Evolutionary conservation across 108 stramenopile genomes (phyloP).

Genomic region (Pseudonitzschia multistriata): DNA sequence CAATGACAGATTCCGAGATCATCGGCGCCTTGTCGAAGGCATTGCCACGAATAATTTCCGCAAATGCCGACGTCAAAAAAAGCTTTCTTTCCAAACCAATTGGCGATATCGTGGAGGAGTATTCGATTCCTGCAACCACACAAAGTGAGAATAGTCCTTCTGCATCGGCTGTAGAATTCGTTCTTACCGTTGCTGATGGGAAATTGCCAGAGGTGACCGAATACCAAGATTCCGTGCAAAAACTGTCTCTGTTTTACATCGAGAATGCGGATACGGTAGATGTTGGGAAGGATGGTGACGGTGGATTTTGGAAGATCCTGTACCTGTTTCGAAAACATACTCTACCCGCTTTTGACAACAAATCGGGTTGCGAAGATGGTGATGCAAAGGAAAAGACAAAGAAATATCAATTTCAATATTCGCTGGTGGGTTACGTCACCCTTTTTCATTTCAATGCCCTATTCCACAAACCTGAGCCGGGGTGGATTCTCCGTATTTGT

Average conservation of each 20-base stretch:
- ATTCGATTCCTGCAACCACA: not conserved
- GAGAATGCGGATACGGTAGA: slow-evolving; percentile 76
- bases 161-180: slow-evolving; percentile 36
- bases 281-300: slow-evolving; percentile 33
- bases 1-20: slow-evolving; percentile 17
- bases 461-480: slow-evolving; percentile 74
- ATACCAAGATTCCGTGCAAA: slow-evolving; percentile 67
- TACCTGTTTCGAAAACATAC: slow-evolving; percentile 59
- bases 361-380: not conserved
- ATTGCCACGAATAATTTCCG: slow-evolving; percentile 16
- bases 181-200: slow-evolving; percentile 64
- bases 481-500: slow-evolving; percentile 67
- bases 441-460: slow-evolving; percentile 73
- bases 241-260: slow-evolving; percentile 68
- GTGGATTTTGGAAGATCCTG: slow-evolving; percentile 67
- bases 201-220: slow-evolving; percentile 26
- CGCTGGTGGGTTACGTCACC: slow-evolving; percentile 74
- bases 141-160: not conserved
- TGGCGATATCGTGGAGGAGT: slow-evolving; percentile 32
- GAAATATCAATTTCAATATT: slow-evolving; percentile 31
- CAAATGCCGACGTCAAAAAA: slow-evolving; percentile 1
- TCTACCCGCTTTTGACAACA: too few species aligned
- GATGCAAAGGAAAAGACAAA: not conserved
- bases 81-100: slow-evolving; percentile 30
- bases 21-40: slow-evolving; percentile 10